phyloP scores from a whole-genome alignment of 345 rosid genomes.

The Rubroshorea leprosula region DNA sequence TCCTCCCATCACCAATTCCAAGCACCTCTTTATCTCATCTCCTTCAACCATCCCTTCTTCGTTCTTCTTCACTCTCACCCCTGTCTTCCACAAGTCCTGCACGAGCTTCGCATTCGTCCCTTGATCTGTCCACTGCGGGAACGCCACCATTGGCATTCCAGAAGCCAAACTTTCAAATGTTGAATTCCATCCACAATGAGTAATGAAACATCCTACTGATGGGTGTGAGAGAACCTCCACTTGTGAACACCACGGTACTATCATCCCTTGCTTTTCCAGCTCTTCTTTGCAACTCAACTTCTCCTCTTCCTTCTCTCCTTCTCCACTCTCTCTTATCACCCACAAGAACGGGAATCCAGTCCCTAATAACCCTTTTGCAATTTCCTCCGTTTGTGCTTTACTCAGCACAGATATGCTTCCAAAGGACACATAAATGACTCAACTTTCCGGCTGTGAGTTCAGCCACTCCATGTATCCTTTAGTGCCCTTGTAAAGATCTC shows the following conservation, averaged over 20 bases:
- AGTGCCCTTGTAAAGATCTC: constrained; percentile 18
- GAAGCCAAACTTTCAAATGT: no score
- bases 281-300: constrained; percentile 26
- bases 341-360: constrained; percentile 39
- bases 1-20: constrained; percentile 40
- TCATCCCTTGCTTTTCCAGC: constrained; percentile 34
- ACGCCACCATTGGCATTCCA: constrained; percentile 42
- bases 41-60: not conserved
- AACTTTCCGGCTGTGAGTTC: constrained; percentile 28
- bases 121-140: not conserved
- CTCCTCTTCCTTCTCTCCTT: constrained; percentile 22
- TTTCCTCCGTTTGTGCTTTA: constrained; percentile 38
- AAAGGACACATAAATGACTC: constrained; percentile 52
- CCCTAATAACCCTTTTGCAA: constrained; percentile 26
- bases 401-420: constrained; percentile 38
- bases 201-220: constrained; percentile 54
- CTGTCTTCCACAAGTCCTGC: not conserved
- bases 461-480: constrained; percentile 31
- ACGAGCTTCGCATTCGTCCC: no score
- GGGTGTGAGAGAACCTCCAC: constrained; percentile 45
- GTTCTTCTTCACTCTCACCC: not conserved
- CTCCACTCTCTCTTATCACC: constrained; percentile 27
- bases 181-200: constrained; percentile 80
- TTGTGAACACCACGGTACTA: constrained; percentile 65
- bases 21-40: constrained; percentile 41